These are phyloP conservation scores for Harringtonia aguacate DNA, from an alignment of 2,329 filamentous ascomycete genomes.

Conservation along the genomic window DNA sequence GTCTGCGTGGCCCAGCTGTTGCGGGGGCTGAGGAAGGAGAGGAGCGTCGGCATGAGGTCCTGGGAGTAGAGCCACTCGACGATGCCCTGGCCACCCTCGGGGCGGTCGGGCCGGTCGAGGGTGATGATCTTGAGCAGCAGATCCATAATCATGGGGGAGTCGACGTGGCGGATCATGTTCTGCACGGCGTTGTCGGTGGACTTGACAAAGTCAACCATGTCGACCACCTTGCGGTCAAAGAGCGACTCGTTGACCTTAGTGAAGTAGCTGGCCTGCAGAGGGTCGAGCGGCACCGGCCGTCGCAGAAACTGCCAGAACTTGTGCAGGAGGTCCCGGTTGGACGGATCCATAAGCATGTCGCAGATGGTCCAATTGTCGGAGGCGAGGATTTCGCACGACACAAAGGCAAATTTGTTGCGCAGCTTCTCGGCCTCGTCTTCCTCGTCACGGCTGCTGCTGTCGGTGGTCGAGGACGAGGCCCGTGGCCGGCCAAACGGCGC, in stretches of 20 bases:
- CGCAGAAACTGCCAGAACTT: slow-evolving; percentile 89
- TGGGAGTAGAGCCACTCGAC: slow-evolving; percentile 96
- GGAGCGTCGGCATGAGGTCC: slow-evolving; percentile 73
- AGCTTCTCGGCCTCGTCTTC: slow-evolving; percentile 69
- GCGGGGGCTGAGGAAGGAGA: slow-evolving; percentile 77
- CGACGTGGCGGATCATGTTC: slow-evolving; percentile 83
- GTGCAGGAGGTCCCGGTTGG: slow-evolving; percentile 61
- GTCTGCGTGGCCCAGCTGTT: slow-evolving; percentile 88
- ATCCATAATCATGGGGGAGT: slow-evolving; percentile 98
- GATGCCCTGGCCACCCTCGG: slow-evolving; percentile 81
- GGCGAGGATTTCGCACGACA: slow-evolving; percentile 85
- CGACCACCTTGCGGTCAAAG: slow-evolving; percentile 94
- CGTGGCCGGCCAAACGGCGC: slow-evolving; percentile 40
- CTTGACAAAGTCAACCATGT: slow-evolving; percentile 88
- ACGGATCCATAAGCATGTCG: slow-evolving; percentile 69
- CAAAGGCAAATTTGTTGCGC: slow-evolving; percentile 86
- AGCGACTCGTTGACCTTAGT: slow-evolving; percentile 98
- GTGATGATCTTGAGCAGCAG: slow-evolving; percentile 93
- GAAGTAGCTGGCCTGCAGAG: slow-evolving; percentile 92
- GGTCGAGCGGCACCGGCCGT: slow-evolving; percentile 74
- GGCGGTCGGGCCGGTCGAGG: slow-evolving; percentile 85
- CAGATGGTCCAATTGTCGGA: slow-evolving; percentile 97
- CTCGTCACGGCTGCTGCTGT: slow-evolving; percentile 37
- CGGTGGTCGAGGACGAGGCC: slow-evolving; percentile 40
- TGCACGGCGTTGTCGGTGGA: slow-evolving; percentile 70